Percentiles rank a stretch among this genome's conserved stretches.
phyloP scores from a whole-genome alignment of 2,329 filamentous ascomycete genomes.

The Epichloe glyceriae region DNA sequence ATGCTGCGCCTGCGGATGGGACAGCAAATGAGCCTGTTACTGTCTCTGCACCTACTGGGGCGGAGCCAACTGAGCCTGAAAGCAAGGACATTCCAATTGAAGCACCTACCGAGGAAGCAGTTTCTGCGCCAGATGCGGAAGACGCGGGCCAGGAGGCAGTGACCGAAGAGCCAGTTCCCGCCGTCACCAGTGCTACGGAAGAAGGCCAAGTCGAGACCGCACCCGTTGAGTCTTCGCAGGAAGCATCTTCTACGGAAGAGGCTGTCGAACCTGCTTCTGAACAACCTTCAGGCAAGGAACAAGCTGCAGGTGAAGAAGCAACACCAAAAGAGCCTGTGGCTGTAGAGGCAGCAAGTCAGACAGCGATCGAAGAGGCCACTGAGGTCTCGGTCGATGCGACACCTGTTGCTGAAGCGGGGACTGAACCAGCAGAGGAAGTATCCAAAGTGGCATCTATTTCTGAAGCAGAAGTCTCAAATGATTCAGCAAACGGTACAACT shows the following conservation, averaged over 20 bases:
- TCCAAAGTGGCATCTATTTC: background rate
- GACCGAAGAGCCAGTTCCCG: background rate
- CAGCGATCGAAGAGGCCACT: background rate
- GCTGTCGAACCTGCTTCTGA: background rate
- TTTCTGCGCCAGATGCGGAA: background rate
- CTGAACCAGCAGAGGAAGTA: background rate
- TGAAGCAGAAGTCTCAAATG: background rate
- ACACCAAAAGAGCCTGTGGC: no score
- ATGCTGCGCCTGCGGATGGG: background rate
- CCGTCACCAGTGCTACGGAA: background rate
- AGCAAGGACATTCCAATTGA: background rate
- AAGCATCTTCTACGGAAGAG: background rate
- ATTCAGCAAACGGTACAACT: background rate
- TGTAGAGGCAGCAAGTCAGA: background rate
- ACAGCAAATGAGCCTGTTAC: background rate
- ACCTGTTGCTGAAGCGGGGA: background rate
- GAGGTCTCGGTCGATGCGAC: background rate
- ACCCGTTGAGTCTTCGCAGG: background rate
- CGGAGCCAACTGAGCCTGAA: background rate
- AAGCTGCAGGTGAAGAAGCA: background rate
- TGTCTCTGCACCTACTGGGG: background rate
- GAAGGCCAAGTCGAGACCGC: background rate
- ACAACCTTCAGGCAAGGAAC: background rate
- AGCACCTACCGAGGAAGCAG: background rate
- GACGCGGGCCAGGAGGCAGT: background rate